A percentile compares a stretch with the other conserved stretches of the same genome.
Evolutionary conservation across 805 yeast species (phyloP).

Genomic region (Starmera amethionina): DNA sequence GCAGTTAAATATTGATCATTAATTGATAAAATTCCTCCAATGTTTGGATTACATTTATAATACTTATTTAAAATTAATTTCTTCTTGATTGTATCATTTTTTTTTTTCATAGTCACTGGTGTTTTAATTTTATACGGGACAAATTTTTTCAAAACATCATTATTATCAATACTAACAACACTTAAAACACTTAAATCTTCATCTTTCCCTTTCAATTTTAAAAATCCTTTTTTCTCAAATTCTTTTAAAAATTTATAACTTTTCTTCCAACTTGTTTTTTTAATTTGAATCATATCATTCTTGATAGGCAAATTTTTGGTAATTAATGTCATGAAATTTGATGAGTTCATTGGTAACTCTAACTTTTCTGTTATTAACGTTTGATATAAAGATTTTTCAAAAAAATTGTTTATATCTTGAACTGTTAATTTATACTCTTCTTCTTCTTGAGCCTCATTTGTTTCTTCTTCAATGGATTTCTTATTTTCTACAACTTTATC

Average conservation of each 20-base stretch:
- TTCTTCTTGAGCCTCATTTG: constrained; percentile 1
- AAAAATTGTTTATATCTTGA: constrained; percentile 68
- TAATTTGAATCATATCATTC: constrained; percentile 48
- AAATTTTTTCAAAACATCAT: constrained; percentile 45
- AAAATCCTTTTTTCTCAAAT: constrained; percentile 66
- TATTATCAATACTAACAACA: constrained; percentile 34
- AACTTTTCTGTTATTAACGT: constrained; percentile 49
- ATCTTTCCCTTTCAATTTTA: constrained; percentile 74
- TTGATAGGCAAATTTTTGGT: constrained; percentile 66
- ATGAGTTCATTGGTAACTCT: constrained; percentile 59
- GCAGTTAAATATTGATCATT: constrained; percentile 36
- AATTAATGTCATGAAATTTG: constrained; percentile 63
- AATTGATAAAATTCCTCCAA: constrained; percentile 36
- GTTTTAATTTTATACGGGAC: constrained; percentile 43
- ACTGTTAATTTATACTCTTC: constrained; percentile 26
- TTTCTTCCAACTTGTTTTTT: constrained; percentile 85
- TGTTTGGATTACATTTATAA: constrained; percentile 46
- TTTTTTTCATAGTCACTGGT: constrained; percentile 12
- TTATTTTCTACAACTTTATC: constrained; percentile 7
- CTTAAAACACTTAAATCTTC: constrained; percentile 61
- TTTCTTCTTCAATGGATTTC: constrained; percentile 3
- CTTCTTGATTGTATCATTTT: constrained; percentile 18
- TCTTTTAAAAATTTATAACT: constrained; percentile 76
- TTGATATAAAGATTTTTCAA: constrained; percentile 60
- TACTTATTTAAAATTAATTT: constrained; percentile 38